phyloP scores from a whole-genome alignment of 495 filamentous ascomycete species.

The Hypoxylon trugodes region DNA sequence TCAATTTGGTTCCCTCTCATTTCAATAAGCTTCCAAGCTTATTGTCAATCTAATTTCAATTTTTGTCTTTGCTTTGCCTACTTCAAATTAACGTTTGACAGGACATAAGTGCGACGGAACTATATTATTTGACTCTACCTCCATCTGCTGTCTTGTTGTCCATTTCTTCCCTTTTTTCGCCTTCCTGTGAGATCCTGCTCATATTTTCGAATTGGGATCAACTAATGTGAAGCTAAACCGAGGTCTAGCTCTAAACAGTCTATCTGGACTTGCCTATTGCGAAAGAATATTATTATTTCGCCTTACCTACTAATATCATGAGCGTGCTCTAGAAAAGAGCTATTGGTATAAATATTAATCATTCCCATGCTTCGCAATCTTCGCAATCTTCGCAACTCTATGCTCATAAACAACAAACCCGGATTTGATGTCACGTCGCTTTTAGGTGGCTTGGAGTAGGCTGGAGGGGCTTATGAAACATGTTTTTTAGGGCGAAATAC shows the following conservation, averaged over 20 bases:
- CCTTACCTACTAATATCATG: too few species aligned
- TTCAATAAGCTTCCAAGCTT: background rate
- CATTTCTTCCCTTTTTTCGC: background rate
- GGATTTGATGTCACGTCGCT: slow-evolving; percentile 12
- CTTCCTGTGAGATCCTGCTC: background rate
- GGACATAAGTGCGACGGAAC: too few species aligned
- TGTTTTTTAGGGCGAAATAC: too few species aligned
- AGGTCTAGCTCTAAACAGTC: background rate
- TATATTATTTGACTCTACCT: too few species aligned
- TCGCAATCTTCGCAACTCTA: too few species aligned
- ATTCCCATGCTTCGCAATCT: background rate
- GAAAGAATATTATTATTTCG: too few species aligned
- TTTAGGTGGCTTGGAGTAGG: slow-evolving; percentile 2
- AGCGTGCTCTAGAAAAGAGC: too few species aligned
- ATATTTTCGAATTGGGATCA: background rate
- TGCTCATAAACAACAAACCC: slow-evolving; percentile 2
- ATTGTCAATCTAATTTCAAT: too few species aligned
- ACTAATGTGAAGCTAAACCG: background rate
- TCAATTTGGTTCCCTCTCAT: background rate
- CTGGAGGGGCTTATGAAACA: slow-evolving; percentile 17
- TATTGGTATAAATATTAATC: background rate
- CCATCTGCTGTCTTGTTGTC: too few species aligned
- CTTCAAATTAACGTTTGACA: too few species aligned
- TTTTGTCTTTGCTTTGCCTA: too few species aligned
- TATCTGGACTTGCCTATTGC: background rate